Percentiles rank a stretch among this genome's conserved stretches.
Conservation (phyloP, 2,329 filamentous ascomycete genomes). For the Pestalotiopsis sp. region DNA sequence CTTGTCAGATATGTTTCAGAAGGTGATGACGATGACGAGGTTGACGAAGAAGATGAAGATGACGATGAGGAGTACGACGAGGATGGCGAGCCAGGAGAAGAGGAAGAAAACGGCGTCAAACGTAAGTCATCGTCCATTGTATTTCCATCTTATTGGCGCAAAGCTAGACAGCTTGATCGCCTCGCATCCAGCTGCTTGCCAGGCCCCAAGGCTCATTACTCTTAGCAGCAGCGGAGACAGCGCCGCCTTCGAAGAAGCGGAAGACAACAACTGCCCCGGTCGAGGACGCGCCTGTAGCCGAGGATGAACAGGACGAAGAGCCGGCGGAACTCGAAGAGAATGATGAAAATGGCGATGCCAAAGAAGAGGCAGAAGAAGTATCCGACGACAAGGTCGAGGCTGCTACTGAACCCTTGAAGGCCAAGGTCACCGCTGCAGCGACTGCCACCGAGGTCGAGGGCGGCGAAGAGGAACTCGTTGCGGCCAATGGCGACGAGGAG, state of each 20-base stretch:
- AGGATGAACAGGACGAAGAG: slow-evolving; percentile 25
- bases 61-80: slow-evolving; percentile 33
- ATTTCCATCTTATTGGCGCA: background rate
- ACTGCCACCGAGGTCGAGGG: slow-evolving; percentile 1
- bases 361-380: slow-evolving; percentile 20
- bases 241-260: slow-evolving; percentile 34
- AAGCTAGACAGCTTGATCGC: background rate
- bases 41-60: slow-evolving; percentile 31
- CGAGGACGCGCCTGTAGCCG: slow-evolving; percentile 25
- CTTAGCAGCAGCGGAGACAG: slow-evolving; percentile 21
- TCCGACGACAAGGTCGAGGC: slow-evolving; percentile 21
- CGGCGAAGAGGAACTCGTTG: background rate
- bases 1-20: slow-evolving; percentile 29
- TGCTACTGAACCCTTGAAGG: slow-evolving; percentile 25
- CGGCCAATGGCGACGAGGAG: slow-evolving; percentile 12
- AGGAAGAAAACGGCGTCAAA: slow-evolving; percentile 21
- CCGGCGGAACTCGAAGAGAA: slow-evolving; percentile 29
- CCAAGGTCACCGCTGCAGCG: slow-evolving; percentile 18
- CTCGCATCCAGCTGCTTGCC: background rate
- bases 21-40: slow-evolving; percentile 33
- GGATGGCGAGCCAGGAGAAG: slow-evolving; percentile 27
- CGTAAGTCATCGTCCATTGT: slow-evolving; percentile 23
- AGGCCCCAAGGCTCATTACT: slow-evolving; percentile 14
- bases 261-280: slow-evolving; percentile 27
- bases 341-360: slow-evolving; percentile 24